Conservation (phyloP, 2,329 filamentous ascomycete species). For the Chaetomium olivaceum region DNA sequence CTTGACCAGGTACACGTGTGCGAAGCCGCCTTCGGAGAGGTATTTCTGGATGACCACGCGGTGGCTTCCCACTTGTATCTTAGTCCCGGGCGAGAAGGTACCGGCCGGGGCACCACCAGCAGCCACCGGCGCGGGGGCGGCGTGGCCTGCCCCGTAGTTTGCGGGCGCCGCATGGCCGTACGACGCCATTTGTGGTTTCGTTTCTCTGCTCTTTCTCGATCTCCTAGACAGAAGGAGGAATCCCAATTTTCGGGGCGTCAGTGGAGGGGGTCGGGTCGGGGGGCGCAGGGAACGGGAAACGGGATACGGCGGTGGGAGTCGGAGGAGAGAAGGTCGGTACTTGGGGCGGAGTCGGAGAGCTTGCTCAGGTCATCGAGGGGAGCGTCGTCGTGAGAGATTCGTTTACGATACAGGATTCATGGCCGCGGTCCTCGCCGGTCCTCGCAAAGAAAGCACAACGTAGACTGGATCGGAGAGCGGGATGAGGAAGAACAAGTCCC, state of each 20-base stretch:
- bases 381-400: constrained; percentile 15
- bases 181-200: constrained; percentile 41
- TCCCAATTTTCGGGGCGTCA: not conserved
- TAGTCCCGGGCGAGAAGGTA: constrained; percentile 89
- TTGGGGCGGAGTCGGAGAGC: constrained; percentile 13
- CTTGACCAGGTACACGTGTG: constrained; percentile 95
- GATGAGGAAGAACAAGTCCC: constrained; percentile 16
- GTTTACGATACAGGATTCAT: constrained; percentile 26
- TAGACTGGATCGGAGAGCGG: not conserved
- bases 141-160: constrained; percentile 47
- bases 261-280: not conserved
- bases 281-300: not conserved
- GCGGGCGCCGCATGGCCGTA: constrained; percentile 43
- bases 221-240: too few relatives aligned
- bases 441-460: not conserved
- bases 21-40: constrained; percentile 95
- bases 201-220: not conserved
- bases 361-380: constrained; percentile 28
- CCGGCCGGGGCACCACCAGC: constrained; percentile 63
- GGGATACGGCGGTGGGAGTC: not conserved
- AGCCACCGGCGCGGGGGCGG: constrained; percentile 44
- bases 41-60: constrained; percentile 95
- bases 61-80: constrained; percentile 93
- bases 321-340: constrained; percentile 4
- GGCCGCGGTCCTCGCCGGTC: constrained; percentile 17